A percentile compares a stretch with the other conserved stretches of the same genome.
These are phyloP conservation scores for Cytospora leucostoma DNA, from an alignment of 2,329 filamentous ascomycete species.

Conservation along the genomic window DNA sequence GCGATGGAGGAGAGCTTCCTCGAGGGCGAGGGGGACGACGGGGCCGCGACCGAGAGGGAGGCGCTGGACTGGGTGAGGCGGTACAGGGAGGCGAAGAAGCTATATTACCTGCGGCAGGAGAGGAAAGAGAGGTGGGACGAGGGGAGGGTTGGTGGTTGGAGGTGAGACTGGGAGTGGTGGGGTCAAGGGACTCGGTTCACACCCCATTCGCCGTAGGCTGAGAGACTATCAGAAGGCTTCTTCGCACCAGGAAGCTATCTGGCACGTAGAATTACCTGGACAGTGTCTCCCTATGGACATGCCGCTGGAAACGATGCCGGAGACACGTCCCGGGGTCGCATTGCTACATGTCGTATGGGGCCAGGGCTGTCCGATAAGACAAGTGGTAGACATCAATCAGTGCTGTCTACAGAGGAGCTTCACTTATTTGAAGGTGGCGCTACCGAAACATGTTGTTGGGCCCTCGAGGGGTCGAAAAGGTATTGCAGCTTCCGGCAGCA, in stretches of 20 bases:
- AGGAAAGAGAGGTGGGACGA: conserved; percentile 95
- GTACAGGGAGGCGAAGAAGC: conserved; percentile 77
- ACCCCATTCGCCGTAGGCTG: not conserved
- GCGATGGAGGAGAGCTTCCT: conserved; percentile 93
- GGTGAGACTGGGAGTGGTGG: conserved; percentile 49
- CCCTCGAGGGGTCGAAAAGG: conserved; percentile 11
- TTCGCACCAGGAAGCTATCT: not conserved
- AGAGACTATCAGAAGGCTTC: not conserved
- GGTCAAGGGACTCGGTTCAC: not conserved
- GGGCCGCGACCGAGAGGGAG: conserved; percentile 74
- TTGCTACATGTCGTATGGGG: not conserved
- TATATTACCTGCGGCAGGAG: conserved; percentile 79
- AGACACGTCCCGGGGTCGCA: not conserved
- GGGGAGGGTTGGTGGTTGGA: conserved; percentile 91
- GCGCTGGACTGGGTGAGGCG: conserved; percentile 80
- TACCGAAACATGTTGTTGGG: not conserved
- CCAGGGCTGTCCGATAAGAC: not conserved
- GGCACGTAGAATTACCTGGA: not conserved
- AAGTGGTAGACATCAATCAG: not conserved
- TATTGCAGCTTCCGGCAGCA: conserved; percentile 23
- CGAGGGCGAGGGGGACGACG: conserved; percentile 52
- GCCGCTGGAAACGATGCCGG: not conserved
- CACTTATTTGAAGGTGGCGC: not conserved
- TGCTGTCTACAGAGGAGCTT: not conserved
- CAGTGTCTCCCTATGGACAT: not conserved